Percentiles rank a stretch among this genome's conserved stretches.
Conservation (phyloP, 2,329 filamentous ascomycete genomes). For the Hymenoscyphus infarciens region DNA sequence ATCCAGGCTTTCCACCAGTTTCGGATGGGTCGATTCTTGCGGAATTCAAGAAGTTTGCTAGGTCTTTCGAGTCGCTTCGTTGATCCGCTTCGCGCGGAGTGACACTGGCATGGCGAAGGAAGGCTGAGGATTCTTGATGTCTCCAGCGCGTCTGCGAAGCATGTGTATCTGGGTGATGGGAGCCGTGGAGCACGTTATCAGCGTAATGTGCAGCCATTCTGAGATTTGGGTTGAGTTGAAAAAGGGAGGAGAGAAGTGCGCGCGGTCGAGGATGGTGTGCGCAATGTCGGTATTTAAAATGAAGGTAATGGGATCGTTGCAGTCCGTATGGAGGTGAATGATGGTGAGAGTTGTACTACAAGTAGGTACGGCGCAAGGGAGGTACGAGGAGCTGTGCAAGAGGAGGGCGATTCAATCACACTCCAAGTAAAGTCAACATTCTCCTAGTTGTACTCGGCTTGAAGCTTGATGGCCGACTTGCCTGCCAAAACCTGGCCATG, state of each 20-base stretch:
- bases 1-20: slow-evolving; percentile 25
- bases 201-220: slow-evolving; percentile 29
- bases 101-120: slow-evolving; percentile 35
- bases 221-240: neutral
- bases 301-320: neutral
- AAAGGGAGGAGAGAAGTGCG: neutral
- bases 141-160: slow-evolving; percentile 58
- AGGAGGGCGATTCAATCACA: neutral
- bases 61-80: slow-evolving; percentile 45
- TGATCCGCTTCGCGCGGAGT: slow-evolving; percentile 41
- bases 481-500: neutral
- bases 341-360: neutral
- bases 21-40: slow-evolving; percentile 42
- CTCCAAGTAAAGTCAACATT: neutral
- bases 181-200: slow-evolving; percentile 29
- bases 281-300: slow-evolving; percentile 2
- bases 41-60: slow-evolving; percentile 55
- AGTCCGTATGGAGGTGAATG: neutral
- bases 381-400: neutral
- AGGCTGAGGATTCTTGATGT: slow-evolving; percentile 60
- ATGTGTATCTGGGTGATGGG: slow-evolving; percentile 45
- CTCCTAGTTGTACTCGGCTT: neutral
- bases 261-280: neutral
- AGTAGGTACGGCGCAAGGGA: neutral
- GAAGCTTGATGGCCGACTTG: neutral